Percentiles rank a stretch among this genome's conserved stretches.
Conservation (phyloP, 2,329 filamentous ascomycete genomes). For the Basipetospora chlamydospora region DNA sequence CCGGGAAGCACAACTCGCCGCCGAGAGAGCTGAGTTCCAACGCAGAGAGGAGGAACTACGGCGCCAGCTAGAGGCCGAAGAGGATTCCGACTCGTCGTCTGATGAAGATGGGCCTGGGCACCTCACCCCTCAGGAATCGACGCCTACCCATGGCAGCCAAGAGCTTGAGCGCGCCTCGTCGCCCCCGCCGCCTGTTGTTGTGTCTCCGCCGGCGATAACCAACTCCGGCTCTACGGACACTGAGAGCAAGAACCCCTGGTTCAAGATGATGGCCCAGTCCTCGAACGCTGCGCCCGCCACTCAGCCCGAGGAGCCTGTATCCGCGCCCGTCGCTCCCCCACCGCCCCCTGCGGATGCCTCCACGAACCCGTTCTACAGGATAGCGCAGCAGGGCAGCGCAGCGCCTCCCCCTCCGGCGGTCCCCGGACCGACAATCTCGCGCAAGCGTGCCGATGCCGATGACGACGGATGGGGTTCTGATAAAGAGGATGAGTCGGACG, state of each 20-base stretch:
- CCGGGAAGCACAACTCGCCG: constrained; percentile 60
- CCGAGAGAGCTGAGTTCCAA: constrained; percentile 82
- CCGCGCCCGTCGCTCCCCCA: constrained; percentile 24
- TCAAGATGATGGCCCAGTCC: constrained; percentile 70
- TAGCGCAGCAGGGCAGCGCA: constrained; percentile 53
- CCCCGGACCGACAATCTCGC: constrained; percentile 17
- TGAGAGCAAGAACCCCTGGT: constrained; percentile 90
- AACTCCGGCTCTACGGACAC: constrained; percentile 39
- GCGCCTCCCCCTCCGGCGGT: constrained; percentile 20
- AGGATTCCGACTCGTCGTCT: constrained; percentile 60
- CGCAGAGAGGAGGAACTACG: constrained; percentile 84
- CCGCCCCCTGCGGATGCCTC: constrained; percentile 35
- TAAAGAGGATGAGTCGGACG: constrained; percentile 42
- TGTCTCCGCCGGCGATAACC: constrained; percentile 35
- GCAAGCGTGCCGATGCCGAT: constrained; percentile 42
- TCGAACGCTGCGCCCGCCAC: constrained; percentile 35
- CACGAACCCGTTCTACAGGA: constrained; percentile 93
- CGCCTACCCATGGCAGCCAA: constrained; percentile 39
- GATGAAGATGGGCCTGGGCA: constrained; percentile 69
- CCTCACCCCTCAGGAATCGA: constrained; percentile 47
- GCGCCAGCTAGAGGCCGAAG: constrained; percentile 64
- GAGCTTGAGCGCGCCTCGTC: constrained; percentile 37
- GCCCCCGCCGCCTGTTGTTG: constrained; percentile 25
- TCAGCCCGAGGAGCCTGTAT: constrained; percentile 26
- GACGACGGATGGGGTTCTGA: constrained; percentile 80